Evolutionary conservation across 306 rosid genomes (phyloP).

Genomic region (Biancaea sappan): DNA sequence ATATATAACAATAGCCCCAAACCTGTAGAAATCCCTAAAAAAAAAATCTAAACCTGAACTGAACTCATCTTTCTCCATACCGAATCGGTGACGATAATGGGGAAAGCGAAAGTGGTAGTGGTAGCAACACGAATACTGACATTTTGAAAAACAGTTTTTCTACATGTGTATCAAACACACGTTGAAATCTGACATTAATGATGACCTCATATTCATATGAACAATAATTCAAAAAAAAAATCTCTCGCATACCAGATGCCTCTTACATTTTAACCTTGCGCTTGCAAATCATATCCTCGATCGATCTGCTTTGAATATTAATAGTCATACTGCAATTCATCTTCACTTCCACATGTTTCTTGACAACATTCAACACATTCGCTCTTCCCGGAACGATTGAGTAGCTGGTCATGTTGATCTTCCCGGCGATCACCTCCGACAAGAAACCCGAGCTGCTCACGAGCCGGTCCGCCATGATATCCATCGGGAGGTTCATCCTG

Average conservation of each 20-base stretch:
- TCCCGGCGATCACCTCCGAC: slow-evolving; percentile 38
- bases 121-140: too few species aligned
- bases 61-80: too few species aligned
- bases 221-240: background rate
- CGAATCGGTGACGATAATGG: too few species aligned
- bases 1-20: too few species aligned
- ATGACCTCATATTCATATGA: too few species aligned
- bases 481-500: slow-evolving; percentile 54
- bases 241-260: too few species aligned
- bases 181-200: too few species aligned
- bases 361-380: slow-evolving; percentile 45
- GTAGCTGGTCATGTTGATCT: slow-evolving; percentile 46
- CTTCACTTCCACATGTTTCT: slow-evolving; percentile 54
- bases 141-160: too few species aligned
- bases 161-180: too few species aligned
- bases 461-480: slow-evolving; percentile 46
- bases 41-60: too few species aligned
- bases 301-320: slow-evolving; percentile 41
- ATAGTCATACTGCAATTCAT: slow-evolving; percentile 56
- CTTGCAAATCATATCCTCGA: slow-evolving; percentile 53
- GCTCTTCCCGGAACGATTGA: slow-evolving; percentile 60
- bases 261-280: slow-evolving; percentile 55
- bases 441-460: slow-evolving; percentile 35
- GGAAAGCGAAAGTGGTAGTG: too few species aligned
- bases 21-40: too few species aligned